Conservation (phyloP, 441 rosid genomes). For the Erodium trifolium region DNA sequence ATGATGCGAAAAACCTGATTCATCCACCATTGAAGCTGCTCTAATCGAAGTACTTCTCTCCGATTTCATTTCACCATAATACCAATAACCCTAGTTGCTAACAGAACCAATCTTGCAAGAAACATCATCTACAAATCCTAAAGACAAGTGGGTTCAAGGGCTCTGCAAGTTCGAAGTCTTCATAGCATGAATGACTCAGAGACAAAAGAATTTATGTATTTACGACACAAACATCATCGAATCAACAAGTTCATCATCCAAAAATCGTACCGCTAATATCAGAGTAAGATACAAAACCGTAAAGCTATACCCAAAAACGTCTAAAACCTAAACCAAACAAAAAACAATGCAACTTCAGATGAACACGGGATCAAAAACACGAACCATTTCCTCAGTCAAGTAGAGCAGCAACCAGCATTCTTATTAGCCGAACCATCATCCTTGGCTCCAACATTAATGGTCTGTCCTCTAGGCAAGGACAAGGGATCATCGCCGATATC, state of each 20-base stretch:
- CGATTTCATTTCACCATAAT: background rate
- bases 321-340: background rate
- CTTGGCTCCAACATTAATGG: conserved; percentile 11
- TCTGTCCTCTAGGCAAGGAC: conserved; percentile 12
- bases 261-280: background rate
- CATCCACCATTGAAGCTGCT: too few species aligned
- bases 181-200: background rate
- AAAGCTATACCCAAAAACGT: background rate
- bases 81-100: background rate
- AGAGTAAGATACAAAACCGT: background rate
- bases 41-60: background rate
- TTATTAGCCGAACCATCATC: conserved; percentile 14
- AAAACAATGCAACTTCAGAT: background rate
- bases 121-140: background rate
- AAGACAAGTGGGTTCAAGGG: conserved; percentile 3
- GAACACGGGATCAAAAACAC: background rate
- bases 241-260: background rate
- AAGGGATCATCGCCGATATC: conserved; percentile 14
- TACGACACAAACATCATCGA: background rate
- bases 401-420: conserved; percentile 16
- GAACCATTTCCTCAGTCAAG: background rate
- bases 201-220: background rate
- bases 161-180: background rate
- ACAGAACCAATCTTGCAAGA: background rate
- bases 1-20: too few species aligned